Base-by-base conservation (phyloP, 1,284 basidiomycete genomes). In the Gymnopus androsaceus region DNA sequence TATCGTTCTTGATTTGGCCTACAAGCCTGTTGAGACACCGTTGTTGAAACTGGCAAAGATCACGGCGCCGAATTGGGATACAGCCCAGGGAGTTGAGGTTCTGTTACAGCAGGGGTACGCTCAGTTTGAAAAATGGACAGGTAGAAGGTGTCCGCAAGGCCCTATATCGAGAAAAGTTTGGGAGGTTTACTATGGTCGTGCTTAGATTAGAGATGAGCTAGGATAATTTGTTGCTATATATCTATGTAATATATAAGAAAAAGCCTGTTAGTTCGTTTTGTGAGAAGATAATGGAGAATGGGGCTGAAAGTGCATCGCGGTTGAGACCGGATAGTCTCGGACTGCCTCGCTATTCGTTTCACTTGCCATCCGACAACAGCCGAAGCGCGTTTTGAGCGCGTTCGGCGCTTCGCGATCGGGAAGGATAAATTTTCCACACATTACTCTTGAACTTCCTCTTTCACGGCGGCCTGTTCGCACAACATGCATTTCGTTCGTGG, bases 1-100 rank as follows among this genome's bases (percentile, higher is more conserved):
- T 8, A 89, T 96, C 11, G 87, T 94, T 3, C 80, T 97, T 27
- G 95, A 98, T 64, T 91, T 96, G 88, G 94, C 94, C 19, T 97
- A 97, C 72, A 89, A 88, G 66, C 94, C 94, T 0, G 83, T 87
- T 1, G 80, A 85, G 62, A 91, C 90, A 11, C 83, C 89, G 0
- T 67, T 92, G 47, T 69, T 92, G 30, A 64, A 67, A 41, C 67
- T 91, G 4, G 88, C 86, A 4, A 74, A 76, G 61, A 66, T 64
- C 19, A 71, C 71, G 30, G 73, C 67, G 2, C 60, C 65, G n/a
- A 73, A 81, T n/a, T 97, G 95, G 94, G 78, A 73, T 21, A 72
- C 76, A 1, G 88, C 95, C 9, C 80, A 80, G 41, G 94, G 95
- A 0, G 76, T 96, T 6, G 90, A 95, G 67, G 88, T 95, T 44